These are phyloP conservation scores for Gynostemma pentaphyllum DNA, from an alignment of 306 rosid species.

Conservation along the genomic window DNA sequence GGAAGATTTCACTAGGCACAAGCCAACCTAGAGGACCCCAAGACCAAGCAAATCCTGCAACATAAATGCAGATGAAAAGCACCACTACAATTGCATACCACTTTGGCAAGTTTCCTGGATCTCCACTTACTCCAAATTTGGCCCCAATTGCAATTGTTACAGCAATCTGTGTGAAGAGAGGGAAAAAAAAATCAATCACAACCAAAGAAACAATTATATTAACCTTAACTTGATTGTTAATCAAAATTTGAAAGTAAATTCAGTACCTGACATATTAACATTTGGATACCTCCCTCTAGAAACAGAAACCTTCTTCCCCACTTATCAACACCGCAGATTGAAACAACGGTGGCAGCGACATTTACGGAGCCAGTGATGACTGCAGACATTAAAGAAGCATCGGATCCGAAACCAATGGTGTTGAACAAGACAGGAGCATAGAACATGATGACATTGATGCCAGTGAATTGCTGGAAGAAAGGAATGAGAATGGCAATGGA, in stretches of 20 bases:
- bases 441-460: conserved; percentile 87
- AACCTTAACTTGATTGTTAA: background rate
- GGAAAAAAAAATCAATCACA: background rate
- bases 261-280: conserved; percentile 77
- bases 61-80: conserved; percentile 76
- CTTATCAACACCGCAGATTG: conserved; percentile 77
- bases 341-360: conserved; percentile 51
- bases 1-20: conserved; percentile 93
- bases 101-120: conserved; percentile 55
- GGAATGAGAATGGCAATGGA: conserved; percentile 61
- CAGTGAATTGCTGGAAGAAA: conserved; percentile 77
- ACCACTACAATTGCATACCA: conserved; percentile 92
- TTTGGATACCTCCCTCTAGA: conserved; percentile 73
- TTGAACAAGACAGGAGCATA: conserved; percentile 72
- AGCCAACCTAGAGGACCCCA: conserved; percentile 99
- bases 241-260: background rate
- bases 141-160: conserved; percentile 65
- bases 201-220: background rate
- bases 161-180: conserved; percentile 19
- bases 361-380: conserved; percentile 79
- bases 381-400: conserved; percentile 80
- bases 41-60: conserved; percentile 90
- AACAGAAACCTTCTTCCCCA: conserved; percentile 88
- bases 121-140: conserved; percentile 60
- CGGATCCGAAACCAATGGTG: conserved; percentile 56